Evolutionary conservation across 768 basidiomycete genomes (phyloP).

Genomic region (Serendipita vermifera): DNA sequence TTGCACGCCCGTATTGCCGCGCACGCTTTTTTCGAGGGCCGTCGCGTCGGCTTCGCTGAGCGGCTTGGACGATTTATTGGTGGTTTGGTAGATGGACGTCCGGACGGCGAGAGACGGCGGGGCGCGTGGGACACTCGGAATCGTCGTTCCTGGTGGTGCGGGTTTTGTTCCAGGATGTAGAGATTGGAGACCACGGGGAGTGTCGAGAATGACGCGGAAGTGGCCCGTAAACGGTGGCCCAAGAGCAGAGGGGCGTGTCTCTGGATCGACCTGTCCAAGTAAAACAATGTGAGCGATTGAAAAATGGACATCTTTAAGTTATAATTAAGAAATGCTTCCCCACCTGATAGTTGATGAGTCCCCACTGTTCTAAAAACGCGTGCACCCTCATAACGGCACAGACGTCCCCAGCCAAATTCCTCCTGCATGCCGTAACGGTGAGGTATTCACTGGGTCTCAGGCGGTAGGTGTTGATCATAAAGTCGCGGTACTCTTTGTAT

Average conservation of each 20-base stretch:
- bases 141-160: slow-evolving; percentile 25
- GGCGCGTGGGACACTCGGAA: slow-evolving; percentile 31
- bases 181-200: slow-evolving; percentile 89
- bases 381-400: slow-evolving; percentile 99
- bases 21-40: slow-evolving; percentile 36
- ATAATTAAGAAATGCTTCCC: slow-evolving; percentile 16
- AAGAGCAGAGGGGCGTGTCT: slow-evolving; percentile 83
- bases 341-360: slow-evolving; percentile 96
- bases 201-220: slow-evolving; percentile 94
- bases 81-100: slow-evolving; percentile 77
- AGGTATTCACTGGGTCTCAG: slow-evolving; percentile 89
- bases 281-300: slow-evolving; percentile 11
- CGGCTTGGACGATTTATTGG: slow-evolving; percentile 65
- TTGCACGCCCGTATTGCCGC: slow-evolving; percentile 26
- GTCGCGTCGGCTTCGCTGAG: slow-evolving; percentile 57
- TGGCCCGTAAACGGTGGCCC: slow-evolving; percentile 98
- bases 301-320: neutral
- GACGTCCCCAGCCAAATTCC: slow-evolving; percentile 95
- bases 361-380: slow-evolving; percentile 98
- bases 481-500: slow-evolving; percentile 99
- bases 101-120: slow-evolving; percentile 79
- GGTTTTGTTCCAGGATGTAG: slow-evolving; percentile 71
- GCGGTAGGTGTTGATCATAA: slow-evolving; percentile 98
- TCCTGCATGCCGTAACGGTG: slow-evolving; percentile 90
- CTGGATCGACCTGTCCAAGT: slow-evolving; percentile 75